Percentiles rank a stretch among this genome's conserved stretches.
These are phyloP conservation scores for Leucocoprinus birnbaumii DNA, from an alignment of 768 basidiomycete genomes.

Conservation along the genomic window DNA sequence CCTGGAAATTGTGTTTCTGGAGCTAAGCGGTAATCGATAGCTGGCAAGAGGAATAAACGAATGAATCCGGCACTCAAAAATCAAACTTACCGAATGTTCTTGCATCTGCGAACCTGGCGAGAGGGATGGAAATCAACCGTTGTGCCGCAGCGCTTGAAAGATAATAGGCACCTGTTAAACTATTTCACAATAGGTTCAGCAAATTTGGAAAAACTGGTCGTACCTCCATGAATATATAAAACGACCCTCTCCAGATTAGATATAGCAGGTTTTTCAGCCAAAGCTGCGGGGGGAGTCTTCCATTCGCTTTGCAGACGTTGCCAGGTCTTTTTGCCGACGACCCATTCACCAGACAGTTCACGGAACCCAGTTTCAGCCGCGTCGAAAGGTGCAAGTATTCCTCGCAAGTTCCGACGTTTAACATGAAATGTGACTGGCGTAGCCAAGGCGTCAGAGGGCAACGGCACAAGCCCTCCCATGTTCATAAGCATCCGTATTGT, in stretches of 20 bases:
- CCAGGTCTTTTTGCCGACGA: slow-evolving; percentile 93
- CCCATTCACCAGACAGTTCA: slow-evolving; percentile 93
- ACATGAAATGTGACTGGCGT: slow-evolving; percentile 94
- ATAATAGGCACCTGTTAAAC: slow-evolving; percentile 79
- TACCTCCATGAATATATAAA: slow-evolving; percentile 93
- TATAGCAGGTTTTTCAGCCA: slow-evolving; percentile 18
- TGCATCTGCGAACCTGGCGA: slow-evolving; percentile 85
- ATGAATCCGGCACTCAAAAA: not conserved
- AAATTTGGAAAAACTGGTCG: slow-evolving; percentile 17
- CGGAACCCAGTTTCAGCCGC: slow-evolving; percentile 70
- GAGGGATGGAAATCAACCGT: slow-evolving; percentile 83
- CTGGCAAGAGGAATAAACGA: slow-evolving; percentile 35
- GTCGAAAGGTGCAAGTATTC: slow-evolving; percentile 78
- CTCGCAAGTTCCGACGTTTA: slow-evolving; percentile 64
- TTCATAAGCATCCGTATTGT: slow-evolving; percentile 67
- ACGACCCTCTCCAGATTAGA: slow-evolving; percentile 74
- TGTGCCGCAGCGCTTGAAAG: slow-evolving; percentile 89
- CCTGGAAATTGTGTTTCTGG: slow-evolving; percentile 95
- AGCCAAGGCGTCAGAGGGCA: slow-evolving; percentile 89
- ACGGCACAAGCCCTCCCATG: slow-evolving; percentile 76
- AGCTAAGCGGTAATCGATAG: slow-evolving; percentile 93
- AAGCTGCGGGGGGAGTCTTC: slow-evolving; percentile 38
- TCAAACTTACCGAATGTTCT: slow-evolving; percentile 67
- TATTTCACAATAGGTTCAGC: not conserved
- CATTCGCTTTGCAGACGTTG: slow-evolving; percentile 80